Percentiles rank a stretch among this genome's conserved stretches.
Evolutionary conservation across 2,329 filamentous ascomycete genomes (phyloP).

Genomic region (Chalara sp.): DNA sequence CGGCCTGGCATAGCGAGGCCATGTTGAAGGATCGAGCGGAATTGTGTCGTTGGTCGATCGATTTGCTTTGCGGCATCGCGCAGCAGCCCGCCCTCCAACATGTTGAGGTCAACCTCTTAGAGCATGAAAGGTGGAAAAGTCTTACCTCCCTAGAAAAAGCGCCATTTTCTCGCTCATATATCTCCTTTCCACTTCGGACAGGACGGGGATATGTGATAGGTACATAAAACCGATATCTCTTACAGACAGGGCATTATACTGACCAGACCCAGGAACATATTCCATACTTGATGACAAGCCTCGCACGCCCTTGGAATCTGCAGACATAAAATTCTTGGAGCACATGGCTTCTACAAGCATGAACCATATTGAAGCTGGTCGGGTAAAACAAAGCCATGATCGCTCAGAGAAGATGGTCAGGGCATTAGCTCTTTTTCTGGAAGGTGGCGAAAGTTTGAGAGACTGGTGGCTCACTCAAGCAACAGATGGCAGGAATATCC

Average conservation of each 20-base stretch:
- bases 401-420: slow-evolving; percentile 47
- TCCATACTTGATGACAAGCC: slow-evolving; percentile 52
- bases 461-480: slow-evolving; percentile 20
- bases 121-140: slow-evolving; percentile 31
- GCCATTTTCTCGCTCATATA: slow-evolving; percentile 41
- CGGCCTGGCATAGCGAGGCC: slow-evolving; percentile 23
- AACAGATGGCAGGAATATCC: slow-evolving; percentile 17
- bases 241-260: too few species aligned
- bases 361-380: slow-evolving; percentile 53
- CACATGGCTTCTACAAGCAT: slow-evolving; percentile 50
- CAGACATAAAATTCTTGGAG: slow-evolving; percentile 46
- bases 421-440: slow-evolving; percentile 47
- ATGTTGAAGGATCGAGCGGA: slow-evolving; percentile 5
- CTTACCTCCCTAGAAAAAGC: slow-evolving; percentile 28
- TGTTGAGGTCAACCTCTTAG: slow-evolving; percentile 25
- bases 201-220: too few species aligned
- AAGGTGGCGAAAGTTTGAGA: slow-evolving; percentile 35
- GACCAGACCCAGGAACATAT: slow-evolving; percentile 38
- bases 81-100: too few species aligned
- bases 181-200: slow-evolving; percentile 50
- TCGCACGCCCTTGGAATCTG: slow-evolving; percentile 39
- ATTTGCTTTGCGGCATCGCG: slow-evolving; percentile 12
- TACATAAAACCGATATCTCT: too few species aligned
- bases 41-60: slow-evolving; percentile 11
- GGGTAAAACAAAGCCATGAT: slow-evolving; percentile 43